Base-by-base conservation (phyloP, 163 green algal species). In the Coccomyxa subellipsoidea region DNA sequence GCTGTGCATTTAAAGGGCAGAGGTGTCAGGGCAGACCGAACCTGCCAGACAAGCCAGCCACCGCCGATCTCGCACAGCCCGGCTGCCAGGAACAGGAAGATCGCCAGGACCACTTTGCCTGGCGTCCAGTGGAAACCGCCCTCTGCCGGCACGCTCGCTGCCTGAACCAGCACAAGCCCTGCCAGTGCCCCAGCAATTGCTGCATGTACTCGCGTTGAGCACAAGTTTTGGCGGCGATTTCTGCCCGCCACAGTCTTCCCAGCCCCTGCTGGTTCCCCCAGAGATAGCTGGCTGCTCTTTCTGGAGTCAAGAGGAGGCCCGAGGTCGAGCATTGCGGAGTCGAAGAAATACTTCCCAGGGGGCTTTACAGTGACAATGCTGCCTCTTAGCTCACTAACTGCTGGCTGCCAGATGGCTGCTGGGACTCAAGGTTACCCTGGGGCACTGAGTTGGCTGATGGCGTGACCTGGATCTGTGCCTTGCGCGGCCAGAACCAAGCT, bases 11-110 rank as follows among this genome's bases (percentile, higher is more conserved):
- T n/a, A n/a, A n/a, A n/a, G n/a, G n/a, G n/a, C n/a, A n/a, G n/a
- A n/a, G n/a, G n/a, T n/a, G n/a, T n/a, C n/a, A n/a, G n/a, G n/a
- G n/a, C n/a, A n/a, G n/a, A n/a, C n/a, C n/a, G n/a, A n/a, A 73
- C 66, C 83, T 96, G 89, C 93, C 93, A 96, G 0, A 95, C 88
- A 18, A 96, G 84, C 92, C 92, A 97, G 3, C 93, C 93, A 5
- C 93, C 93, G 27, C 89, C 92, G 53, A 97, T 94, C 54, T 97
- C 93, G n/a, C 84, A 80, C 39, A 93, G 38, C 2, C 89, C 90
- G 0, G 92, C 92, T 5, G 90, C 66, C 0, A 95, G 34, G 59
- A 95, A 95, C 0, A 95, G 70, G 8, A 85, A 83, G 6, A 94
- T 76, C 1, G 89, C 91, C 21, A 88, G 73, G 9, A 90, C 75